Evolutionary conservation across 768 basidiomycete genomes (phyloP), one percentile per base, ranked within the genome.

Genomic region (Suillus spraguei): DNA sequence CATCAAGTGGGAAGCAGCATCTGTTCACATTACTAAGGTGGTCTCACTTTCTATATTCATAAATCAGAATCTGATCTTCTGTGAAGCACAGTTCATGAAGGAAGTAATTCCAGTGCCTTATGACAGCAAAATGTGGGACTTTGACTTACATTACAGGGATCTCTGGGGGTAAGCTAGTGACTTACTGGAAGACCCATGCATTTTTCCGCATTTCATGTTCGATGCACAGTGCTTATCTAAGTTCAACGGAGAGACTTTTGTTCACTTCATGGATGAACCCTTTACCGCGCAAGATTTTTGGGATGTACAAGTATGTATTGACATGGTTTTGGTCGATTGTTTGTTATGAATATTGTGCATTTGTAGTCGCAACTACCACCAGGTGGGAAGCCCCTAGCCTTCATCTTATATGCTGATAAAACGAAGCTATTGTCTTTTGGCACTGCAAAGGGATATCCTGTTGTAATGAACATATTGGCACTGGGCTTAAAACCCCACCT

Each of bases 381-480:
- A 17, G 39, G 5, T 41, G 39, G 8, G 17, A 42, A 42, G 20
- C n/a, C 76, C 0, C 65, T 78, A 10, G 63, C 65, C 7, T 71
- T 78, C 38, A 76, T 80, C 28, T 39, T 81, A 0, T 82, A 80
- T 69, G 76, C 79, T 5, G 77, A 82, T 65, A 81, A 81, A 59
- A 73, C 75, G 0, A 70, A 70, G 16, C 68, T 80, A 0, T 81
- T 77, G 7, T 72, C 74, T 3, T 81, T 80, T 66, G 77, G 78
- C 0, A 77, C 75, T 2, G 69, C 65, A 39, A 78, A 79, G 61
- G 79, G 74, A 0, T 77, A 80, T 63, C 79, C 76, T 0, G 73
- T 80, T 1, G n/a, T n/a, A n/a, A n/a, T n/a, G n/a, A n/a, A n/a
- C n/a, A n/a, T n/a, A n/a, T n/a, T n/a, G n/a, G n/a, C n/a, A n/a